These are phyloP conservation scores for Serendipita sp. DNA, from an alignment of 768 basidiomycete species.

Conservation along the genomic window DNA sequence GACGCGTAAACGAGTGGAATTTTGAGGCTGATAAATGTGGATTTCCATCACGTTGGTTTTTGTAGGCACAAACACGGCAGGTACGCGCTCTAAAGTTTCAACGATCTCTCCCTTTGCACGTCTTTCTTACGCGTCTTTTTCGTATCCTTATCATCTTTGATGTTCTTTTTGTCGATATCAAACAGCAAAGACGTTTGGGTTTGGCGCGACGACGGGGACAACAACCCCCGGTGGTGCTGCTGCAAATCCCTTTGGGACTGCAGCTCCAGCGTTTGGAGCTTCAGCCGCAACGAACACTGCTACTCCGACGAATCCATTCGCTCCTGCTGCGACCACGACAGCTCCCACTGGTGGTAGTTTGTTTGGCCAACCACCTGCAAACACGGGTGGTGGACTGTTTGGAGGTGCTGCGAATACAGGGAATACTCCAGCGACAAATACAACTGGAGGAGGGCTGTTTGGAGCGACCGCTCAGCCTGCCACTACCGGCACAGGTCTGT, in stretches of 20 bases:
- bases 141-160: not conserved
- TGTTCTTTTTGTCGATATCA: not conserved
- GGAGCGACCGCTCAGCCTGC: not conserved
- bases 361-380: not conserved
- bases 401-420: not conserved
- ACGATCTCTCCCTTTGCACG: too few relatives aligned
- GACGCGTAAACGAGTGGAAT: not conserved
- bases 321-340: not conserved
- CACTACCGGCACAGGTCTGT: not conserved
- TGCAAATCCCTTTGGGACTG: not conserved
- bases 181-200: not conserved
- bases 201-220: not conserved
- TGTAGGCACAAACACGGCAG: not conserved
- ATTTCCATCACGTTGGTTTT: not conserved
- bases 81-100: not conserved
- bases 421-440: not conserved
- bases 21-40: not conserved
- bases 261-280: not conserved
- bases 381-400: not conserved
- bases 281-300: not conserved
- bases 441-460: not conserved
- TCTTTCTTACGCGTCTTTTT: too few relatives aligned
- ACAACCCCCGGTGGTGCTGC: not conserved
- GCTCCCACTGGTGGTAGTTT: not conserved
- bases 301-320: not conserved